Evolutionary conservation across 371 early-diverging fungal species (phyloP).

Genomic region (Catenaria anguillulae): DNA sequence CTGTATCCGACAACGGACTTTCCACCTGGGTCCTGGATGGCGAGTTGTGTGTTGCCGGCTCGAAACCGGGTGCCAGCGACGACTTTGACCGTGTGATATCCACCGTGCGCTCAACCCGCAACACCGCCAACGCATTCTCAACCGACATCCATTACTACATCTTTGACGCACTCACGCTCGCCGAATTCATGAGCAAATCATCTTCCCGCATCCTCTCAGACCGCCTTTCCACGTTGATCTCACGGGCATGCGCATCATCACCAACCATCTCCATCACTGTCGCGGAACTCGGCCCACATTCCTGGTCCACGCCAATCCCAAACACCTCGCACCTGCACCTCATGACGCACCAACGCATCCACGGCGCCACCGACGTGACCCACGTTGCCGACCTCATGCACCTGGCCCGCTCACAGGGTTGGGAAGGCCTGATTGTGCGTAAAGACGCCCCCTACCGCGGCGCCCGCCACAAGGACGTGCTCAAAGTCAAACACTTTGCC

Average conservation of each 20-base stretch:
- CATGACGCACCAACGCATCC: too few relatives aligned
- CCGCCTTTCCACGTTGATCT: constrained; percentile 9
- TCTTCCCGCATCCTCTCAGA: constrained; percentile 18
- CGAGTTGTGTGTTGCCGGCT: constrained; percentile 33
- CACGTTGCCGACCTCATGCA: constrained; percentile 14
- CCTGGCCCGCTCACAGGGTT: constrained; percentile 20
- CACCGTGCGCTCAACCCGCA: constrained; percentile 8
- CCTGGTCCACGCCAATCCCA: too few relatives aligned
- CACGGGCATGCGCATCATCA: too few relatives aligned
- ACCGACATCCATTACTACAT: constrained; percentile 31
- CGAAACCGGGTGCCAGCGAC: too few relatives aligned
- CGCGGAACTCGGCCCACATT: too few relatives aligned
- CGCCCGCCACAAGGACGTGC: constrained; percentile 34
- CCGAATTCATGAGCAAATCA: constrained; percentile 19
- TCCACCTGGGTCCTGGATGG: constrained; percentile 37
- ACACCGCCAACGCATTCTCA: constrained; percentile 6
- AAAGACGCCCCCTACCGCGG: constrained; percentile 35
- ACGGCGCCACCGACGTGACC: too few relatives aligned
- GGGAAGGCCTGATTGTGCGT: constrained; percentile 46
- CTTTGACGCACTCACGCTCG: constrained; percentile 31
- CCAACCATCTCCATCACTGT: too few relatives aligned
- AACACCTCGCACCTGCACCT: too few relatives aligned
- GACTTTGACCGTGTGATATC: constrained; percentile 14
- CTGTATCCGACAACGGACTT: too few relatives aligned
- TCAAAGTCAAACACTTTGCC: constrained; percentile 41